Evolutionary conservation across 768 basidiomycete species (phyloP).

Genomic region (Astraeus odoratus): DNA sequence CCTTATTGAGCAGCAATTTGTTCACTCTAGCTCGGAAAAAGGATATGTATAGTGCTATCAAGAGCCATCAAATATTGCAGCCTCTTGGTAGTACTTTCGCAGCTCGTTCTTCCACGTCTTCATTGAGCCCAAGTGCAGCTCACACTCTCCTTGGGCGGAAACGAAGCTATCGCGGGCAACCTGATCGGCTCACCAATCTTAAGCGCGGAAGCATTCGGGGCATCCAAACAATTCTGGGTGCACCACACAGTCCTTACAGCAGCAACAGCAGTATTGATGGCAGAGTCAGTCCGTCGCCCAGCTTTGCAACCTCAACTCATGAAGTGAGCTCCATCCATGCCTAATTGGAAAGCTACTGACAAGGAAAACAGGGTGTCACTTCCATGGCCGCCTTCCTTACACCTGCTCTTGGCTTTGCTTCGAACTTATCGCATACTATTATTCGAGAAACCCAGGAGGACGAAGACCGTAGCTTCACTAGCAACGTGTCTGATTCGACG

Average conservation of each 20-base stretch:
- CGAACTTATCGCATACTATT: conserved; percentile 92
- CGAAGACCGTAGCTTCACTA: conserved; percentile 64
- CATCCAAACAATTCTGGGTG: conserved; percentile 67
- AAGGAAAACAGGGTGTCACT: conserved; percentile 39
- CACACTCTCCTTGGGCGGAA: conserved; percentile 48
- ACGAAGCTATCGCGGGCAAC: conserved; percentile 63
- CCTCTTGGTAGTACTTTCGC: conserved; percentile 47
- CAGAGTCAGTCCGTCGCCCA: conserved; percentile 89
- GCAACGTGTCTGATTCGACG: conserved; percentile 58
- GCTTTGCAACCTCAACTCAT: conserved; percentile 83
- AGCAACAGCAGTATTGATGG: conserved; percentile 82
- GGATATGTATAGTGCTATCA: conserved; percentile 95
- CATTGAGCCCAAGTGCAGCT: conserved; percentile 44
- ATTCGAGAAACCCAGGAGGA: conserved; percentile 92
- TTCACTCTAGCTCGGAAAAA: too few relatives aligned
- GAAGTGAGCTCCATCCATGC: conserved; percentile 43
- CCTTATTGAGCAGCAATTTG: too few relatives aligned
- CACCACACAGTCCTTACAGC: conserved; percentile 76
- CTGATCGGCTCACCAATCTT: conserved; percentile 66
- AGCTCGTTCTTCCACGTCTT: conserved; percentile 46
- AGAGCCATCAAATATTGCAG: conserved; percentile 84
- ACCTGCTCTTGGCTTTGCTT: conserved; percentile 92
- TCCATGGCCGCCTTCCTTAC: conserved; percentile 67
- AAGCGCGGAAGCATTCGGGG: conserved; percentile 93
- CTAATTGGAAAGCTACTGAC: conserved; percentile 8